These are phyloP conservation scores for Gaultheria prostrata DNA, from an alignment of 148 eudicot genomes.

Conservation along the genomic window DNA sequence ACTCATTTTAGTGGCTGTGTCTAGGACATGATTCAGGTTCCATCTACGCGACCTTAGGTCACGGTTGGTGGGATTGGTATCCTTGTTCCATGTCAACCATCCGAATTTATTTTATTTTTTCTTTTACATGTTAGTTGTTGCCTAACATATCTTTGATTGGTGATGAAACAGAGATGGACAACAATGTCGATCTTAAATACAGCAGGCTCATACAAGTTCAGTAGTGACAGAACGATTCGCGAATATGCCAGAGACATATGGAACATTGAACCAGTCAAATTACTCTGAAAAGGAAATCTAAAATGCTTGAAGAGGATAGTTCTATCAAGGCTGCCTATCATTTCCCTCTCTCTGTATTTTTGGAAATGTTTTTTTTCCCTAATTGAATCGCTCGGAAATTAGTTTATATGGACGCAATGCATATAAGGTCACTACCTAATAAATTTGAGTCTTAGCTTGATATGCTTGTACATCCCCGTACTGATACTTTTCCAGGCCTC, in stretches of 20 bases:
- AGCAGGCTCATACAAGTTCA: conserved; percentile 89
- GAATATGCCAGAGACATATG: conserved; percentile 91
- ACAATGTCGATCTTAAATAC: conserved; percentile 93
- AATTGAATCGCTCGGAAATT: not conserved
- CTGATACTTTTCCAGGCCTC: not conserved
- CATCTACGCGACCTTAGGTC: not conserved
- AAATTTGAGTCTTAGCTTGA: not conserved
- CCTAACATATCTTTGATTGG: conserved; percentile 15
- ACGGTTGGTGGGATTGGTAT: not conserved
- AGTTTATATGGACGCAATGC: not conserved
- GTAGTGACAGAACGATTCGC: conserved; percentile 93
- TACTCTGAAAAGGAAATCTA: conserved; percentile 22
- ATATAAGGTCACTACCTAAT: not conserved
- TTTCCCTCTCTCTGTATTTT: not conserved
- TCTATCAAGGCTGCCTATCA: not conserved
- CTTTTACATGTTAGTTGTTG: not conserved
- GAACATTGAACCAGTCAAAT: conserved; percentile 55
- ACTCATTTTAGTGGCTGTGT: not conserved
- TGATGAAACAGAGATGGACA: conserved; percentile 79
- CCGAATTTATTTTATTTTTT: not conserved
- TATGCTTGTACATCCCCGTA: not conserved
- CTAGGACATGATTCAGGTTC: not conserved
- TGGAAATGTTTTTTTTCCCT: not conserved
- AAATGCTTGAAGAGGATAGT: conserved; percentile 11
- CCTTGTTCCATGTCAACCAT: not conserved